Base-by-base conservation (phyloP, 371 early-diverging fungal species). In the Mortierella sp. region DNA sequence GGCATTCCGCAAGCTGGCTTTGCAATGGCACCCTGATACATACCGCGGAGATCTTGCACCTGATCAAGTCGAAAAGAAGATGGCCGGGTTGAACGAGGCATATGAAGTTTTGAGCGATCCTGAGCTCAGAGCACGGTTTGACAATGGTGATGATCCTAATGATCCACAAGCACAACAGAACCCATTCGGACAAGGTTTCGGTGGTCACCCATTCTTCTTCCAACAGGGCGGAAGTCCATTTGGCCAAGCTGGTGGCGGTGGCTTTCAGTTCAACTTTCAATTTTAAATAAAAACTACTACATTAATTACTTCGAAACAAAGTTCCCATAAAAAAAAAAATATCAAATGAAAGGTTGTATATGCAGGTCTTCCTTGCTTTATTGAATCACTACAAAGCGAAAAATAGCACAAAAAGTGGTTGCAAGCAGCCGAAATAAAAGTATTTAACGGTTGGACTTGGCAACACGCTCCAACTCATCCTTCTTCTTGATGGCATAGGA, bases 401-500 rank as follows among this genome's bases (percentile, higher is more conserved):
- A 59, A 66, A 73, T 26, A 66, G 66, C 59, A 66, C 39, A 62
- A 24, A 70, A 47, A 57, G 28, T 57, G 54, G 66, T 59, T 57
- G 67, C 16, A 64, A 37, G n/a, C 43, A 32, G 45, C 63, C 70
- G 59, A 28, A 43, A 43, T 43, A 20, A 24, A 22, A 11, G 66
- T 66, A 55, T 81, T 94, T 94, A 95, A 87, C 96, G 91, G 90
- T 95, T 95, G 79, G 91, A 91, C 86, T 96, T 97, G 85, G 97
- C 98, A 81, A 97, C 96, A 92, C 98, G 97, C 90, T 98, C 99
- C 69, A 99, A 92, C 91, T 99, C 99, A 89, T 99, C 99, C 97
- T 99, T 99, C 97, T 99, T 99, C 96, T 99, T 97, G 94, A 98
- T 99, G 86, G 98, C 99, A 85, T 98, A 99, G 65, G 97, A 96